Evolutionary conservation across 768 basidiomycete genomes (phyloP), one percentile per base, ranked within the genome.

Genomic region (Boletus rubescentipes): DNA sequence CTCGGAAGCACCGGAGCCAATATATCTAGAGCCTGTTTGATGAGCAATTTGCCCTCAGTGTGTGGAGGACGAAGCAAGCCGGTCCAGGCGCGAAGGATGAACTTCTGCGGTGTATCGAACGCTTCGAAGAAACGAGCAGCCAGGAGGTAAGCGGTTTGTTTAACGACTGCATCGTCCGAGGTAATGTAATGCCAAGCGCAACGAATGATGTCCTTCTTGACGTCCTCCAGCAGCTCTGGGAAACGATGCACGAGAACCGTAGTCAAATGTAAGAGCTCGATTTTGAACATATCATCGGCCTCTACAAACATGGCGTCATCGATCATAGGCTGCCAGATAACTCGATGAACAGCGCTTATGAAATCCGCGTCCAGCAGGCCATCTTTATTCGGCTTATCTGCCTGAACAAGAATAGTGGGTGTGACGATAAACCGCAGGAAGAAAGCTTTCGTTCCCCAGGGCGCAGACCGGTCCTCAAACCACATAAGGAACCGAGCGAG

Each of bases 201-300:
- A 68, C 89, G 91, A 74, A 98, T 94, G 60, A 98, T 85, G 55
- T 95, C 91, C 68, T 94, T 98, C 71, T 89, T 84, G 35, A 82
- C 83, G 41, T 92, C 88, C 54, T 83, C 84, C 39, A 97, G 77
- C n/a, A 91, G 70, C n/a, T 82, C 74, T 2, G 86, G 80, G 59
- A 92, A 94, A 62, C 88, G 79, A 55, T 95, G 89, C 5, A 98
- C 87, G 55, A 99, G 79, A 32, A 93, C 77, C 0, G 89, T 93
- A 6, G 95, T 93, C 65, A 98, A 75, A 62, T 95, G 87, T 37
- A 98, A 77, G 16, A 97, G 78, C 70, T 98, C 97, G 54, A 98
- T 90, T 62, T 87, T 88, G 70, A 95, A 89, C 58, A 84, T 79
- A 65, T 98, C 96, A 53, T 95, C 93, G 0, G 80, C 78, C 15